Base-by-base conservation (phyloP, 108 stramenopile species). In the Hondaea fermentalgiana region DNA sequence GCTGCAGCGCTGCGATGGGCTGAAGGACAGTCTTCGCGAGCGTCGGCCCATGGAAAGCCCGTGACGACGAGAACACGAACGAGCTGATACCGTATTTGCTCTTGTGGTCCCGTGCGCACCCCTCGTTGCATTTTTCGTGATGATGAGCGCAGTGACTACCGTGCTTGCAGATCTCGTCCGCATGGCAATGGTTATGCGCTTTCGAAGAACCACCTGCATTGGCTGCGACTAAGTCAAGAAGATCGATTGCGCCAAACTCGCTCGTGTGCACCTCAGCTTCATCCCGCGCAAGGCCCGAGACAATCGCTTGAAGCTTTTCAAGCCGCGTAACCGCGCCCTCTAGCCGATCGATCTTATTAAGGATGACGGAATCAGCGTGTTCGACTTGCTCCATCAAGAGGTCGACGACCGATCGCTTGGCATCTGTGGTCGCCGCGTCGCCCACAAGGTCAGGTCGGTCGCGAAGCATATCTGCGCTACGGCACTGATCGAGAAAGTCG, bases 371-470 rank as follows among this genome's bases (percentile, higher is more conserved):
- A 35, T 83, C 76, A 21, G 76, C 76, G 16, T 53, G 6, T 35
- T 83, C 76, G n/a, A 83, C 76, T 35, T 83, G 76, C 28, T 83
- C 76, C 76, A 83, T 53, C 43, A 83, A 45, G 12, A 83, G 76
- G 28, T 83, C 76, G 6, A 83, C 76, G 16, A 83, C 51, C 17
- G 51, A 25, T 8, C 76, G 76, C 45, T 23, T 47, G 6, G 76
- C 45, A 35, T 83, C 76, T 6, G 76, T 16, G 64, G 25, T 69
- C 8, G 17, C 64, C 64, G 14, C 64, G 6, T 8, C 64, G n/a
- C 76, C 76, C 19, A 83, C 51, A 12, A 83, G 76, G 76, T 83
- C 76, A 1, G 45, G 76, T 6, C 76, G 45, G 25, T 53, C 51
- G 49, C 51, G 49, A 35, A 83, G 76, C 49, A 47, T 83, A 2